Evolutionary conservation across 2,329 filamentous ascomycete genomes (phyloP).

Genomic region (Seiridium cupressi): DNA sequence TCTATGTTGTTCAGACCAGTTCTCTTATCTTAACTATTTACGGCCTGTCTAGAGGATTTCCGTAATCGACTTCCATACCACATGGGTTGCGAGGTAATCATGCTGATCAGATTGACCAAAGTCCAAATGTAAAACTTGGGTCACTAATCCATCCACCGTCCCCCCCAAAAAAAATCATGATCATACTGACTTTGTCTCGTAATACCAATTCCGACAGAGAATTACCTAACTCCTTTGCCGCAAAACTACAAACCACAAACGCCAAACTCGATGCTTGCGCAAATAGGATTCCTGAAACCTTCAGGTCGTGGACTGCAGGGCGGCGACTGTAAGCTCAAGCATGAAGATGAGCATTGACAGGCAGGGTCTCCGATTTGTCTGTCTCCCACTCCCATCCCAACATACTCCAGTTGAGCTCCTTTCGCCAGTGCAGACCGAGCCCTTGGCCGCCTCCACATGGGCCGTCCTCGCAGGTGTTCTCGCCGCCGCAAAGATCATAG

Average conservation of each 20-base stretch:
- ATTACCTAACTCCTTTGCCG: conserved; percentile 23
- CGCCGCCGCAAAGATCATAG: conserved; percentile 33
- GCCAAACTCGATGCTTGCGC: conserved; percentile 5
- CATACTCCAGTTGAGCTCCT: conserved; percentile 84
- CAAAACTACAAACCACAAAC: conserved; percentile 30
- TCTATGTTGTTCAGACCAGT: too few relatives aligned
- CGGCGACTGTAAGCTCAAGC: conserved; percentile 30
- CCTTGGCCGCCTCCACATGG: conserved; percentile 52
- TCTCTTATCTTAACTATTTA: too few relatives aligned
- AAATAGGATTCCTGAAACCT: neutral
- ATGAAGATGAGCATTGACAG: conserved; percentile 48
- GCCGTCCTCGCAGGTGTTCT: conserved; percentile 26
- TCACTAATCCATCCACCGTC: neutral
- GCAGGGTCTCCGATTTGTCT: conserved; percentile 34
- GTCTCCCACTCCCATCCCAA: conserved; percentile 75
- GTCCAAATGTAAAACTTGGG: too few relatives aligned
- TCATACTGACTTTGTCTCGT: conserved; percentile 13
- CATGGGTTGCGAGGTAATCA: too few relatives aligned
- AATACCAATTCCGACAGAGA: conserved; percentile 36
- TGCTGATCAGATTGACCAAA: too few relatives aligned
- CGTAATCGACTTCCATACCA: too few relatives aligned
- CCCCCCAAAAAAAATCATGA: neutral
- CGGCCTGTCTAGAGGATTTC: too few relatives aligned
- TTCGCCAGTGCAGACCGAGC: conserved; percentile 68
- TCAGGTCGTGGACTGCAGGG: conserved; percentile 17